Evolutionary conservation across 2,329 filamentous ascomycete genomes (phyloP).

Genomic region (Aspergillus cejpii): DNA sequence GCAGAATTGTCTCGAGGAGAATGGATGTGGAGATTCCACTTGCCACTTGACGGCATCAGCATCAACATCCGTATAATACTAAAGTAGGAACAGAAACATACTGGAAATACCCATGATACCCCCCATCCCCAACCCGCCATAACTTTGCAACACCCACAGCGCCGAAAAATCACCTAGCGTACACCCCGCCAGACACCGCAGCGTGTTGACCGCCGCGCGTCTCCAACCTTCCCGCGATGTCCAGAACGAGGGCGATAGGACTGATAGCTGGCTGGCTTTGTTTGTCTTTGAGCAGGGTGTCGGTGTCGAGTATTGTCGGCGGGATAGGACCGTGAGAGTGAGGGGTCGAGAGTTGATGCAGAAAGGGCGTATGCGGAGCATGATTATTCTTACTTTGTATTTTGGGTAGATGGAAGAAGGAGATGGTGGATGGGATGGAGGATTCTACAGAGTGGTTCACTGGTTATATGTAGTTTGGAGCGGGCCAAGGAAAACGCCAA

Average conservation of each 20-base stretch:
- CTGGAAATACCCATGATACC: constrained; percentile 50
- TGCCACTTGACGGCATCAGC: constrained; percentile 38
- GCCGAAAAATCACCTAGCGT: constrained; percentile 52
- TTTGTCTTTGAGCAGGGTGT: background rate
- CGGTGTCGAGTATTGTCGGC: no score
- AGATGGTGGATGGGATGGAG: no score
- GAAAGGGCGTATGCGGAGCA: background rate
- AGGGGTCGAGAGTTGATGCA: no score
- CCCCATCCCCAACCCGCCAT: constrained; percentile 44
- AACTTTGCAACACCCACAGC: constrained; percentile 50
- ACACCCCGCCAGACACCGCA: constrained; percentile 52
- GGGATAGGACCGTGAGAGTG: background rate
- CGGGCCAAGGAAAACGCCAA: constrained; percentile 1
- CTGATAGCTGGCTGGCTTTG: background rate
- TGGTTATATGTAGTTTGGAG: no score
- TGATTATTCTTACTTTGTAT: background rate
- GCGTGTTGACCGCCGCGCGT: constrained; percentile 49
- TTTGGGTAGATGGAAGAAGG: background rate
- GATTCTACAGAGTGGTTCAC: no score
- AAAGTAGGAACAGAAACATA: constrained; percentile 20
- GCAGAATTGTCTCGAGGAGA: constrained; percentile 48
- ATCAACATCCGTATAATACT: background rate
- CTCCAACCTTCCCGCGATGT: constrained; percentile 40
- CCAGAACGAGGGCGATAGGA: constrained; percentile 29
- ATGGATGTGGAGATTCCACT: constrained; percentile 49